Conservation (phyloP, 2,329 filamentous ascomycete genomes). For the Fusarium stilboides region DNA sequence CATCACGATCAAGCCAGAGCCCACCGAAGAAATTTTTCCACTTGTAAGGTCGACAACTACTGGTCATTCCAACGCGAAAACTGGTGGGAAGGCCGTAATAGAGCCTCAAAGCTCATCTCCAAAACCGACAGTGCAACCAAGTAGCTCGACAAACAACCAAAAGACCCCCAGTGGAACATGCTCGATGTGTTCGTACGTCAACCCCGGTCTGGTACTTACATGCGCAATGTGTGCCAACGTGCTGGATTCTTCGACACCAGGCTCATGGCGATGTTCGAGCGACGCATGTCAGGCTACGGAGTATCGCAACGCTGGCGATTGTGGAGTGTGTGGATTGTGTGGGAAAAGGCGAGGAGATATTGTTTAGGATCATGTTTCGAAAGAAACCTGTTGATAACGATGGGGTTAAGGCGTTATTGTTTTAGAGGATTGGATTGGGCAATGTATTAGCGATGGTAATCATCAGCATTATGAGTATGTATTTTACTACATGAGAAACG, state of each 20-base stretch:
- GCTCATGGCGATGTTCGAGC: constrained; percentile 76
- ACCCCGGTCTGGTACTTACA: constrained; percentile 67
- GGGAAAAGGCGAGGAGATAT: constrained; percentile 59
- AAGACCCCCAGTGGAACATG: constrained; percentile 57
- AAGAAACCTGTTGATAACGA: neutral
- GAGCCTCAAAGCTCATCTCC: neutral
- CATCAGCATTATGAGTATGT: neutral
- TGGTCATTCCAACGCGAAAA: neutral
- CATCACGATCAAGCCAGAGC: constrained; percentile 35
- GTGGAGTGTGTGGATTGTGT: constrained; percentile 79
- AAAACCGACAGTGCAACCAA: neutral
- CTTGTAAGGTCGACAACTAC: constrained; percentile 5
- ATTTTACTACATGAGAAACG: neutral
- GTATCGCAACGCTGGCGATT: constrained; percentile 80
- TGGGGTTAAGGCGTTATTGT: neutral
- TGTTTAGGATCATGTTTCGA: neutral
- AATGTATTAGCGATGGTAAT: neutral
- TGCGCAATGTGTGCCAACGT: constrained; percentile 82
- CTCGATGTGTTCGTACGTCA: constrained; percentile 78
- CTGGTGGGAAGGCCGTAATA: neutral
- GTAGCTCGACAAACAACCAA: neutral
- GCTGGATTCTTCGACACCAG: constrained; percentile 67
- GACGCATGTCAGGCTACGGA: constrained; percentile 66
- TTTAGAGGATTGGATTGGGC: neutral
- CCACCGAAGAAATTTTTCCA: neutral